Evolutionary conservation across 2,329 filamentous ascomycete species (phyloP).

Genomic region (Sarocladium brachiariae): DNA sequence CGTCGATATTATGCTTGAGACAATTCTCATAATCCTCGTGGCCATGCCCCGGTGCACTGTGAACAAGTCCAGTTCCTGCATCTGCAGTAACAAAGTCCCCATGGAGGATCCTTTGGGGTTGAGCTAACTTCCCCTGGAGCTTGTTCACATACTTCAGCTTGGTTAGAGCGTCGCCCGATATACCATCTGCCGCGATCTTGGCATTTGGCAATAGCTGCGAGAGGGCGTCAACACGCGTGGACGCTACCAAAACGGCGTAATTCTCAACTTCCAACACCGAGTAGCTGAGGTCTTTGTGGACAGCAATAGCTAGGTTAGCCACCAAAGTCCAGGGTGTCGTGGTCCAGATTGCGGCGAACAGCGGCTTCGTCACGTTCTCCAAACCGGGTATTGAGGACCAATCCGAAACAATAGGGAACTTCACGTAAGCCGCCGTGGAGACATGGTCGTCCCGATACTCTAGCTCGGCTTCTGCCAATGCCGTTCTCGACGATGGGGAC

Average conservation of each 20-base stretch:
- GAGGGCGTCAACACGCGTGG: constrained; percentile 58
- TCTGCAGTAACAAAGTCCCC: constrained; percentile 84
- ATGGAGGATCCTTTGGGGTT: constrained; percentile 63
- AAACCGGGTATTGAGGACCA: constrained; percentile 27
- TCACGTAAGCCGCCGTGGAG: constrained; percentile 70
- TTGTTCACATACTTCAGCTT: constrained; percentile 63
- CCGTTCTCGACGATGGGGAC: constrained; percentile 72
- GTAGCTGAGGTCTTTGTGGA: constrained; percentile 71
- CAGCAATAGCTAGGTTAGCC: constrained; percentile 82
- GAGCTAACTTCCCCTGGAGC: constrained; percentile 52
- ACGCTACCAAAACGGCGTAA: constrained; percentile 64
- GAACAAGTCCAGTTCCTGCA: constrained; percentile 93
- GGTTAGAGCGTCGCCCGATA: constrained; percentile 60
- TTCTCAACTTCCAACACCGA: constrained; percentile 51
- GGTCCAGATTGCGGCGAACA: constrained; percentile 93
- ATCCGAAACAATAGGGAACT: constrained; percentile 58
- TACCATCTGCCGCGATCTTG: constrained; percentile 44
- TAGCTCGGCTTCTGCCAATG: constrained; percentile 76
- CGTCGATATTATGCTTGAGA: constrained; percentile 59
- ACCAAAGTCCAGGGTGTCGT: constrained; percentile 97
- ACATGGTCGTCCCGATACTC: constrained; percentile 73
- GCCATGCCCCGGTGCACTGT: constrained; percentile 88
- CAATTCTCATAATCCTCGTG: constrained; percentile 94
- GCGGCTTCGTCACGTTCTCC: constrained; percentile 32
- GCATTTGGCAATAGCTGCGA: constrained; percentile 44